Evolutionary conservation across 106 monocot species (phyloP), one percentile per base, ranked within the genome.

Genomic region (Hemerocallis citrina): DNA sequence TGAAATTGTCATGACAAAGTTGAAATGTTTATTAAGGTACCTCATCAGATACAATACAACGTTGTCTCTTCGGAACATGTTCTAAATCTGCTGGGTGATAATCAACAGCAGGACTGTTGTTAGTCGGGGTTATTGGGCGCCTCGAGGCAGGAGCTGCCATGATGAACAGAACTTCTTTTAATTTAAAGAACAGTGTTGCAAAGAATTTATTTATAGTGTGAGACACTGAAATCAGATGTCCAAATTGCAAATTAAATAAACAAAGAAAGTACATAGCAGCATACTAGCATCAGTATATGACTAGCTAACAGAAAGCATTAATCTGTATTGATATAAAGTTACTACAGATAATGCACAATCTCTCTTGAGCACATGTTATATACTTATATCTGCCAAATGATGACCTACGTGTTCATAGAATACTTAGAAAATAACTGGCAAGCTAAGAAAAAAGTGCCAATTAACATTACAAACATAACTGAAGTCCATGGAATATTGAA

Each of bases 41-140:
- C 86, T 86, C 86, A 34, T 78, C 81, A 57, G 86, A 70, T 35
- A 70, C 64, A 28, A 75, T 55, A 51, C 81, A 46, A 13, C 81
- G 75, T 67, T 55, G 9, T 38, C 81, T 63, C 57, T 86, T 86
- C 23, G 75, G n/a, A 33, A 78, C 68, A 72, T 81, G 77, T 32
- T 81, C 86, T 46, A 75, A 75, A 75, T 83, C 83, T 31, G 83
- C 75, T 34, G 83, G 75, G 33, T 71, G 83, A 58, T 78, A 83
- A 67, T 78, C 78, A 13, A 76, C 39, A 45, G 69, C 64, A 37
- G 68, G 60, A 56, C 70, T 82, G 29, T 21, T 71, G 20, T 50
- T 58, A 27, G 76, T 71, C 23, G 42, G 61, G 50, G 83, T 75
- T 50, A 71, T 45, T 27, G 78, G 83, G 33, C 68, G 78, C 68